Base-by-base conservation (phyloP, 1,284 basidiomycete genomes). In the Leccinum fallax region DNA sequence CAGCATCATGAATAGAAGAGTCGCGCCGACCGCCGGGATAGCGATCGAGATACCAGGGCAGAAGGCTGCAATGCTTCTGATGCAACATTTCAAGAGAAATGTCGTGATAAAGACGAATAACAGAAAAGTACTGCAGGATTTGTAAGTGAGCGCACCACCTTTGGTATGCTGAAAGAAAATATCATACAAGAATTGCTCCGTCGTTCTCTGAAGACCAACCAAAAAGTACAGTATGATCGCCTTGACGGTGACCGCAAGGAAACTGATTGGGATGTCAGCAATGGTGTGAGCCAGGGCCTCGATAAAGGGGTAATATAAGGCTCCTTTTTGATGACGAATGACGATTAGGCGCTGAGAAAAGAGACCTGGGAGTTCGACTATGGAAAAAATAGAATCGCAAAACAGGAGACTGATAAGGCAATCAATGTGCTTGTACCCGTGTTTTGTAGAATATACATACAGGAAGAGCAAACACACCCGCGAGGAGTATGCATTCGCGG, bases 401-500 rank as follows among this genome's bases (percentile, higher is more conserved):
- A 77, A 68, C n/a, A 76, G 43, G 28, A 65, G 48, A 32, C 70
- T 74, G 48, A 32, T 49, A 24, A n/a, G 11, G 21, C 21, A 32
- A 57, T 59, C 26, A 51, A 43, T 77, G 77, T 61, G 75, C 74
- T 34, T 11, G 64, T 63, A 32, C 73, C 71, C 2, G 70, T 71
- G 28, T 64, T 67, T 63, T 77, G 76, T 34, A 85, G 69, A 28
- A 75, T 70, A 13, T 80, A 76, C 65, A 84, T 76, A 87, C 85
- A 88, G 89, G 79, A 86, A 89, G 7, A 90, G 73, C 19, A 87
- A 13, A 34, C 78, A 90, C 8, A 91, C 92, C 16, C 92, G 85
- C 6, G 89, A 87, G 81, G 91, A 95, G 74, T 87, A 90, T 19
- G 86, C 87, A 3, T 76, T 71, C 0, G 93, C 92, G 9, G 78